Evolutionary conservation across 192 early-diverging fungal genomes (phyloP).

Genomic region (Diversispora epigaea): DNA sequence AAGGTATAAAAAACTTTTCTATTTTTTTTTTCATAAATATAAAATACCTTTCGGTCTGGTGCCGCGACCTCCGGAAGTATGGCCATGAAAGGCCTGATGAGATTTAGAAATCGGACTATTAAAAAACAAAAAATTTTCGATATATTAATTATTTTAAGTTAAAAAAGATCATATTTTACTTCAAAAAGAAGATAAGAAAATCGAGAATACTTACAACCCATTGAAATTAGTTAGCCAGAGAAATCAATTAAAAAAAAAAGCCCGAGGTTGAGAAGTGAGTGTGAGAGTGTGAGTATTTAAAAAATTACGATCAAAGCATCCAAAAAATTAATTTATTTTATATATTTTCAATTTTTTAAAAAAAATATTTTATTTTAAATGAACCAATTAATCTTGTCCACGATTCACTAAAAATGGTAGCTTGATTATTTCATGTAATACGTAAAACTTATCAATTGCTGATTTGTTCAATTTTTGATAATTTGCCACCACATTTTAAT

Average conservation of each 20-base stretch:
- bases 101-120: slow-evolving; percentile 90
- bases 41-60: slow-evolving; percentile 89
- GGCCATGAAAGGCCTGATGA: slow-evolving; percentile 96
- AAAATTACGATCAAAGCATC: not conserved
- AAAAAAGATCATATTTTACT: not conserved
- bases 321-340: not conserved
- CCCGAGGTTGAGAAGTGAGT: not conserved
- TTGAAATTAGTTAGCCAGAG: slow-evolving; percentile 9
- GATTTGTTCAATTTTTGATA: not conserved
- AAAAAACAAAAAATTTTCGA: slow-evolving; percentile 16
- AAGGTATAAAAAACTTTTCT: not conserved
- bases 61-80: slow-evolving; percentile 97
- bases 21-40: too few relatives aligned
- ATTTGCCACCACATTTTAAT: not conserved
- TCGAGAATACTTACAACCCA: slow-evolving; percentile 19
- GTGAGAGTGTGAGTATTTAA: not conserved
- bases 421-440: not conserved
- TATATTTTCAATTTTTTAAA: too few relatives aligned
- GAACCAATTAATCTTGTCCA: slow-evolving; percentile 5
- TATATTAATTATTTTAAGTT: not conserved
- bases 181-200: not conserved
- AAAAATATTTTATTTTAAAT: not conserved
- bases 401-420: not conserved
- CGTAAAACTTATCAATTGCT: slow-evolving; percentile 16
- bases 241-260: not conserved